Percentiles rank a stretch among this genome's conserved stretches.
These are phyloP conservation scores for Ascochyta pisi DNA, from an alignment of 2,329 filamentous ascomycete genomes.

Conservation along the genomic window DNA sequence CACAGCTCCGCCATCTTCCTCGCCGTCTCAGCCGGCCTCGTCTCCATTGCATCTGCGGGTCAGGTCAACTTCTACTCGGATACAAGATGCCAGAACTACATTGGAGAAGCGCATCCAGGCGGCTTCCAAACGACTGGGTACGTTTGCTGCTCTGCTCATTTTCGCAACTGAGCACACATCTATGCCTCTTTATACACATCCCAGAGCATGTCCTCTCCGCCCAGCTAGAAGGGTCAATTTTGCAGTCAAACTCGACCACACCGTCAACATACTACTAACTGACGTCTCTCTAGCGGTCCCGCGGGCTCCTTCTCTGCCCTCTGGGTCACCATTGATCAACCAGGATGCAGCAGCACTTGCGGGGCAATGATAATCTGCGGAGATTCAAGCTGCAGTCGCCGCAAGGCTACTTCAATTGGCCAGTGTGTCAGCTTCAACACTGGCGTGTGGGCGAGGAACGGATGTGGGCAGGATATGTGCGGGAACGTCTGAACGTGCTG, in stretches of 20 bases:
- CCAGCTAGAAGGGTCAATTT: no score
- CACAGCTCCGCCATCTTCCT: conserved; percentile 8
- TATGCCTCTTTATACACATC: no score
- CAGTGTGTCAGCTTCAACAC: conserved; percentile 23
- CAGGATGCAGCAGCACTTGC: conserved; percentile 21
- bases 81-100: conserved; percentile 27
- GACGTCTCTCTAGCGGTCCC: conserved; percentile 16
- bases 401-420: conserved; percentile 12
- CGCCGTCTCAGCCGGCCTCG: conserved; percentile 7
- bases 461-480: conserved; percentile 22
- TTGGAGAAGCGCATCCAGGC: conserved; percentile 19
- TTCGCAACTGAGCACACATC: no score
- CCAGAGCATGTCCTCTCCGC: no score
- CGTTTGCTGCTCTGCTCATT: not conserved
- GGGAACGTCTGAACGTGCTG: conserved; percentile 7
- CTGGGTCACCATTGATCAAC: conserved; percentile 24
- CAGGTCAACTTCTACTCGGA: conserved; percentile 32
- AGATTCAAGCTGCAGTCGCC: conserved; percentile 18
- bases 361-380: conserved; percentile 26
- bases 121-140: conserved; percentile 19
- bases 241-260: no score
- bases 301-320: conserved; percentile 27
- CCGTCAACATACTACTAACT: not conserved
- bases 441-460: conserved; percentile 27
- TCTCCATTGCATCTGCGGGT: conserved; percentile 18